Conservation (phyloP, 345 rosid genomes). For the Eucalyptus sp. region DNA sequence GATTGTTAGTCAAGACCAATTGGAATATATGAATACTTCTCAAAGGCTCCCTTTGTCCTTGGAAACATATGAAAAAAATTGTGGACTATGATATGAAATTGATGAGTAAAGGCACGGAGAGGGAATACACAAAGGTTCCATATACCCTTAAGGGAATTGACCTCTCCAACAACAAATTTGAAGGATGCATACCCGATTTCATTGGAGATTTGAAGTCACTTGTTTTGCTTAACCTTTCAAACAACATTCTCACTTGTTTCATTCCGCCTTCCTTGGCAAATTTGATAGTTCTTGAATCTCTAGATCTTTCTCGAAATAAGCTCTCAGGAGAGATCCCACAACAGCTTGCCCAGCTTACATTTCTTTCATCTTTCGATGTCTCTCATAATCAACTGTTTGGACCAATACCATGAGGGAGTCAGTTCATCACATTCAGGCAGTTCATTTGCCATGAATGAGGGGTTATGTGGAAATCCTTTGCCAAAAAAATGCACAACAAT, state of each 20-base stretch:
- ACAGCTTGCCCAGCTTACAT: neutral
- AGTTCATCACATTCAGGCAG: neutral
- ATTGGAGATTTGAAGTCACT: no score
- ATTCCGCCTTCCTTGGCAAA: no score
- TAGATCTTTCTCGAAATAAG: neutral
- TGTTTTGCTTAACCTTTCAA: no score
- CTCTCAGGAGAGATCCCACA: neutral
- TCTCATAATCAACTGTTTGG: neutral
- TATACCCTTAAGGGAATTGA: no score
- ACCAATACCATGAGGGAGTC: neutral
- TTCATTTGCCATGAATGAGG: neutral
- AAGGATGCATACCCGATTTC: no score
- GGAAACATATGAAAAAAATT: no score
- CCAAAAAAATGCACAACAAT: neutral
- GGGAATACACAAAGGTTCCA: neutral
- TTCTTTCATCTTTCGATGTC: neutral
- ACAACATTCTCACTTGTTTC: no score
- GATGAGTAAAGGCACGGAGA: neutral
- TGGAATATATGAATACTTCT: neutral
- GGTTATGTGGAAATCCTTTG: neutral
- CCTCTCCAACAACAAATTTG: no score
- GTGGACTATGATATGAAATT: neutral
- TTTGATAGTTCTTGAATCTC: no score
- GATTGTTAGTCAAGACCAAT: no score
- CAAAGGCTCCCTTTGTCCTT: rapidly evolving